Conservation (phyloP, 306 rosid genomes). For the Citrullus colocynthis region DNA sequence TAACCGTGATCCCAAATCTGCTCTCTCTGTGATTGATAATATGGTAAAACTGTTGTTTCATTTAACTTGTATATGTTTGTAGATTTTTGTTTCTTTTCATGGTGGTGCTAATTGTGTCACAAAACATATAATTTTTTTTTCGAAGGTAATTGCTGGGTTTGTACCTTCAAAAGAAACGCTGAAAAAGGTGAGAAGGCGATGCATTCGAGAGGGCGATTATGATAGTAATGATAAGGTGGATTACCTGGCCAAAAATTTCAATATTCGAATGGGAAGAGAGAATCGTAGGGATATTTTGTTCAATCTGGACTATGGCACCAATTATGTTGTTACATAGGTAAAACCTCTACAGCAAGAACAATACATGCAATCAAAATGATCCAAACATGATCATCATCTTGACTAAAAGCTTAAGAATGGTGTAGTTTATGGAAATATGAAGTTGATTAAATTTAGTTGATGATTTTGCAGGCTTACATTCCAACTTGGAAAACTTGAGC, state of each 20-base stretch:
- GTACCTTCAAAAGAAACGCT: constrained; percentile 51
- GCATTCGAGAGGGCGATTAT: constrained; percentile 60
- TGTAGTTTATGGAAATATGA: not conserved
- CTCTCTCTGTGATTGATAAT: constrained; percentile 41
- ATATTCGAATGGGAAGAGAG: constrained; percentile 39
- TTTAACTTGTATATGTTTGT: not conserved
- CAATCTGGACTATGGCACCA: constrained; percentile 41
- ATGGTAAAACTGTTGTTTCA: constrained; percentile 43
- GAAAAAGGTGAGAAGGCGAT: constrained; percentile 62
- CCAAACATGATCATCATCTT: not conserved
- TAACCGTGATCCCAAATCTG: constrained; percentile 68
- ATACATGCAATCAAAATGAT: not conserved
- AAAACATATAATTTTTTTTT: constrained; percentile 8
- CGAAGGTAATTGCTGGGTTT: constrained; percentile 61
- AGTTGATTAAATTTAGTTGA: not conserved
- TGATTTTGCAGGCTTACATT: constrained; percentile 22
- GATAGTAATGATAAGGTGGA: constrained; percentile 48
- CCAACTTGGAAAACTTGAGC: constrained; percentile 15
- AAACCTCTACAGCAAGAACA: constrained; percentile 1
- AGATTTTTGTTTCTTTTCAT: not conserved
- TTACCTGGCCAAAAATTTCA: constrained; percentile 33
- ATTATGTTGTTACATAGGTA: constrained; percentile 43
- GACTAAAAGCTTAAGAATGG: not conserved
- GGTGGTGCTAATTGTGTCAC: constrained; percentile 9
- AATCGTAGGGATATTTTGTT: constrained; percentile 49